These are phyloP conservation scores for Plasmodium fragile DNA, from an alignment of 169 alveolate genomes.

Conservation along the genomic window DNA sequence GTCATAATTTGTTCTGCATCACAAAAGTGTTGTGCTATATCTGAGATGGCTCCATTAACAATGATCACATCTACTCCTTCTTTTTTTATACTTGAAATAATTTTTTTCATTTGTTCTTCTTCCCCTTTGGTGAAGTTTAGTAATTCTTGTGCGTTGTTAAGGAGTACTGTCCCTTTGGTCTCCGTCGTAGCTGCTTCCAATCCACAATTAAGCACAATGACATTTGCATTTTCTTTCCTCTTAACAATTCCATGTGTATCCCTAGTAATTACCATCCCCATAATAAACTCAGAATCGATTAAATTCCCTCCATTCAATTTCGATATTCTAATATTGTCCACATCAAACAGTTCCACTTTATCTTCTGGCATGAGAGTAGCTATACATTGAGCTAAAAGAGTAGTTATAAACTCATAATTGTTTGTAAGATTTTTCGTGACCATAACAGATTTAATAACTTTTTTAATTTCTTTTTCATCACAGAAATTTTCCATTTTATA, in stretches of 20 bases:
- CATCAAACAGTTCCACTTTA: conserved; percentile 93
- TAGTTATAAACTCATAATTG: conserved; percentile 77
- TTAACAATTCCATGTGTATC: conserved; percentile 95
- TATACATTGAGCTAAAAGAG: conserved; percentile 93
- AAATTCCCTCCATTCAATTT: conserved; percentile 97
- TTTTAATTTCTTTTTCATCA: conserved; percentile 83
- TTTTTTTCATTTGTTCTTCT: conserved; percentile 92
- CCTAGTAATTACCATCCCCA: conserved; percentile 94
- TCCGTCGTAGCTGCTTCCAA: conserved; percentile 97
- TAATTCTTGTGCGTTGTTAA: conserved; percentile 97
- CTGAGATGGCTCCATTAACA: conserved; percentile 96
- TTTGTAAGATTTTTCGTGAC: conserved; percentile 62
- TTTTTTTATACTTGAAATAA: conserved; percentile 89
- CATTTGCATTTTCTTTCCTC: conserved; percentile 94
- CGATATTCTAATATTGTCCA: conserved; percentile 97
- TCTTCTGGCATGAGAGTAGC: conserved; percentile 92
- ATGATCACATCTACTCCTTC: conserved; percentile 94
- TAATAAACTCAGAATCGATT: conserved; percentile 91
- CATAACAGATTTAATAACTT: conserved; percentile 86
- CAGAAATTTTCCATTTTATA: conserved; percentile 83
- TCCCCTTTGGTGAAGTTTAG: conserved; percentile 93
- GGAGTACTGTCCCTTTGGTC: conserved; percentile 98
- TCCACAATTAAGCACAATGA: conserved; percentile 97
- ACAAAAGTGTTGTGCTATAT: conserved; percentile 97
- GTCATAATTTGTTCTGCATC: conserved; percentile 96